Evolutionary conservation across 148 eudicot species (phyloP), one percentile per base, ranked within the genome.

Genomic region (Camellia granthamiana): DNA sequence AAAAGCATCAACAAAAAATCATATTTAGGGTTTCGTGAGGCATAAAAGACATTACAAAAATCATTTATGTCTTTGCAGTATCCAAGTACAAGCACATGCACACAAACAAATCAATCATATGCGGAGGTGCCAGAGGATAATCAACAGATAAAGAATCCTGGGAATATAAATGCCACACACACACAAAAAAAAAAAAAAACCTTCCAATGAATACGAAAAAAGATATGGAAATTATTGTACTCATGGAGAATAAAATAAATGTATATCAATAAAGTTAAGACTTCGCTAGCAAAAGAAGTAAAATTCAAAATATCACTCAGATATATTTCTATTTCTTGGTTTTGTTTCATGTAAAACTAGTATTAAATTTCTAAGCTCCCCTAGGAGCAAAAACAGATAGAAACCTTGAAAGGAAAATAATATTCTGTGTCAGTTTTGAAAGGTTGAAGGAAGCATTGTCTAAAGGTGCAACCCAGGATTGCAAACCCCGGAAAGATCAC

Each of bases 101-200:
- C 69, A 44, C 4, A 68, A n/a, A 64, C 23, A 69, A 23, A 44
- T 7, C 0, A 49, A 46, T 70, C 38, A 70, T 47, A 70, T 44
- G 30, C 74, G 9, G n/a, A 47, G 55, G 74, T 70, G 14, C 72
- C 72, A 43, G 74, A 70, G 74, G 74, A n/a, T 7, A 70, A 70
- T 70, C 18, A 70, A 70, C 74, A 18, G 74, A 5, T 18, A 70
- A 70, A 70, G 74, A 47, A 9, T 23, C 74, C 13, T 18, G 38
- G 19, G 55, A 9, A n/a, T 70, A 9, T 46, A 46, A 55, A 70
- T 70, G 56, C 74, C 74, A 70, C 38, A 30, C 56, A 70, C 38
- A 30, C 38, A 30, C 38, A 30, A 30, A 30, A 30, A 30, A 30
- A 30, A 30, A 30, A 70, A n/a, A 70, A 7, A 70, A 15, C 56